Base-by-base conservation (phyloP, 768 basidiomycete genomes). In the Tylopilus cervinicoccineus region DNA sequence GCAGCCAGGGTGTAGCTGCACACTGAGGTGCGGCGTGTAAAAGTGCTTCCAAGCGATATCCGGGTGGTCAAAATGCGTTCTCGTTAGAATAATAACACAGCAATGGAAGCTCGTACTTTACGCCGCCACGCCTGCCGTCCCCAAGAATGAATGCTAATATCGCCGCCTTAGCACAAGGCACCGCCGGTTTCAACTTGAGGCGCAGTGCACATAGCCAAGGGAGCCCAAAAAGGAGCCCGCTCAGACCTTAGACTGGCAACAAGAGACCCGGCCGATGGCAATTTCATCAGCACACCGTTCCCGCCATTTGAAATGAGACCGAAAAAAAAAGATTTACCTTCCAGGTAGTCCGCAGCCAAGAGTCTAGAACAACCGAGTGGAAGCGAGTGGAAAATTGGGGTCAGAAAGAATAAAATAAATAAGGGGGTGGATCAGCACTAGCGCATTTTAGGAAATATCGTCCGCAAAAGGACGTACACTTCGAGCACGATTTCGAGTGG, bases 401-500 rank as follows among this genome's bases (percentile, higher is more conserved):
- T 51, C 36, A 47, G 31, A 17, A 38, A 53, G 46, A 53, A 51
- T 38, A 38, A 47, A 38, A 20, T 31, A 22, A 27, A 47, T 28
- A 36, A 8, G 4, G 23, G 51, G 23, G 27, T 20, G 10, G 38
- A 61, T 65, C 61, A 61, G 45, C 48, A 41, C 12, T 4, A 19
- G 14, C 1, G 20, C 24, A 5, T 41, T n/a, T 41, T 38, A 37
- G 20, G 48, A 47, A 37, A 43, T 28, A 28, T 27, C 14, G 34
- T 3, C 29, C n/a, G 24, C 39, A 7, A 45, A 29, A 45, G 29
- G 42, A 79, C 90, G 63, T 56, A 96, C 93, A 95, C 66, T 65
- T 96, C 93, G 6, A 97, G 68, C 1, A 88, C 88, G 38, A 96
- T 79, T 65, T 95, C 93, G 1, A 89, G 89, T 2, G 84, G 83